Evolutionary conservation across 495 filamentous ascomycete species (phyloP).

Genomic region (Penicillium mononematosum): DNA sequence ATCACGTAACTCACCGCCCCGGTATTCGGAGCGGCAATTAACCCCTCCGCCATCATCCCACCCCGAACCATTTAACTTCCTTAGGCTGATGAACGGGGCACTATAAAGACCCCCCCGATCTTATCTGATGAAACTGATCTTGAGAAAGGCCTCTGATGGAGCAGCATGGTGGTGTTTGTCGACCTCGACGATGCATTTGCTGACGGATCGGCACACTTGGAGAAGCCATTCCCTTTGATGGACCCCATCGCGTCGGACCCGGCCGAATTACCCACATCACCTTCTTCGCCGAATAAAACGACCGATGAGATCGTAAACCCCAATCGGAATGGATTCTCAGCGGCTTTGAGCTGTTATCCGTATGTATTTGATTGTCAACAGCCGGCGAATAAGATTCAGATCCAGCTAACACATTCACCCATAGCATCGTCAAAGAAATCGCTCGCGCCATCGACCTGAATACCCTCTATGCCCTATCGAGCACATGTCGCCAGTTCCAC

Average conservation of each 20-base stretch:
- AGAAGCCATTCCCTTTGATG: constrained; percentile 29
- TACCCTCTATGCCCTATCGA: constrained; percentile 74
- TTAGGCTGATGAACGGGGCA: constrained; percentile 3
- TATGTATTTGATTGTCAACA: constrained; percentile 42
- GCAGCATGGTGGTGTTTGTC: constrained; percentile 50
- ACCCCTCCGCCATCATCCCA: constrained; percentile 34
- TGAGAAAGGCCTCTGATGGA: constrained; percentile 27
- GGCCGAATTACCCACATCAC: constrained; percentile 15
- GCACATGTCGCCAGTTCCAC: constrained; percentile 76
- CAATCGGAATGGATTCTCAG: constrained; percentile 69
- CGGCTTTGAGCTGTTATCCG: constrained; percentile 88
- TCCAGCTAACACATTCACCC: constrained; percentile 16
- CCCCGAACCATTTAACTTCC: constrained; percentile 10
- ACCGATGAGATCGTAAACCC: constrained; percentile 38
- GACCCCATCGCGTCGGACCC: constrained; percentile 16
- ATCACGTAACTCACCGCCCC: constrained; percentile 14
- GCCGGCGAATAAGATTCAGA: background rate
- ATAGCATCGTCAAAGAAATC: constrained; percentile 68
- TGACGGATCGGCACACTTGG: constrained; percentile 19
- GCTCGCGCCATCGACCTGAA: constrained; percentile 77
- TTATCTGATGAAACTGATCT: constrained; percentile 31
- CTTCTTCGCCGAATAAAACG: constrained; percentile 2
- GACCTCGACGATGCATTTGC: constrained; percentile 42
- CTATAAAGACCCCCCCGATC: constrained; percentile 25
- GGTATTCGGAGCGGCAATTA: constrained; percentile 30